Evolutionary conservation across 495 filamentous ascomycete species (phyloP), one percentile per base, ranked within the genome.

Genomic region (Recurvomyces mirabilis): DNA sequence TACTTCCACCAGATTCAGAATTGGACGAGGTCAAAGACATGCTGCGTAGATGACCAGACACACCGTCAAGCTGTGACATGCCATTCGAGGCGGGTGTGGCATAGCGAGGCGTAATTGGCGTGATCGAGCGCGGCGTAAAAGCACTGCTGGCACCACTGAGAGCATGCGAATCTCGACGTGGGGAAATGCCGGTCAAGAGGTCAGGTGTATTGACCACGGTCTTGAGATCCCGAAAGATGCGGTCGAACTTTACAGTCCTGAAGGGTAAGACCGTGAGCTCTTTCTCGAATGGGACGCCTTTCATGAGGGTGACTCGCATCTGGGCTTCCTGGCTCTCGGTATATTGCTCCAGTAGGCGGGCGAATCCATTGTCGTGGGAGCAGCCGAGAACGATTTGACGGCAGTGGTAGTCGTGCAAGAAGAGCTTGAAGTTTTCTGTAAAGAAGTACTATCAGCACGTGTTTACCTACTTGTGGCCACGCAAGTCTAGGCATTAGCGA

Each of bases 321-420:
- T 68, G 65, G 24, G 72, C 68, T 28, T 69, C 60, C 3, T 65
- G 63, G 38, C 79, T 73, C 31, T 65, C 64, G 37, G 74, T 60
- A 30, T 78, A 67, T 48, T 84, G 68, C 52, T 79, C 76, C n/a
- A 94, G 62, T 43, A 81, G 71, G 1, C 75, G 69, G 19, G 73
- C 75, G 60, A 87, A 93, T 25, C 76, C 74, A 22, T 75, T 73
- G 60, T 87, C 81, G 47, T 84, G 80, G 17, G 81, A 82, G 48
- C 85, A 79, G 11, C 85, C 87, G 33, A 94, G 66, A 36, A 88
- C 65, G 31, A 93, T 78, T 47, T 87, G 84, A 53, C 81, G 82
- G 62, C 86, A 93, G 59, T 86, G 82, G 55, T 69, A 73, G 53
- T 88, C 73, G 64, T 75, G 69, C 36, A 78, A 55, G 60, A 77